Evolutionary conservation across 2,329 filamentous ascomycete species (phyloP), one percentile per base, ranked within the genome.

Genomic region (Aspergillus latus): DNA sequence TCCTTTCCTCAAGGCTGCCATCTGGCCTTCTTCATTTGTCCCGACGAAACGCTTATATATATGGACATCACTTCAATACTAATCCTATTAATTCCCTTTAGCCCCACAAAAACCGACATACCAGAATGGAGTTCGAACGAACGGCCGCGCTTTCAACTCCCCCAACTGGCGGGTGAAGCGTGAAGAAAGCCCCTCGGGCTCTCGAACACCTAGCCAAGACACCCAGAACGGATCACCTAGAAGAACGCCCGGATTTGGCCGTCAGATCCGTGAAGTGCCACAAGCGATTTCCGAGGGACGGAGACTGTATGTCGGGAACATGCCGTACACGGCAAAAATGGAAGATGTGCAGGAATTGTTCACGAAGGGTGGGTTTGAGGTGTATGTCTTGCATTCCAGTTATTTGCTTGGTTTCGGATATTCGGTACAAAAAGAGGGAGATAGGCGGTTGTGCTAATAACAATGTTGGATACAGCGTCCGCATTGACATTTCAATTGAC

Each of bases 401-500:
- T 6, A 47, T 29, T 13, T 53, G 11, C 9, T 36, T 9, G 4
- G n/a, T 29, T 26, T 15, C 32, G 8, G 2, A 39, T 40, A 32
- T 5, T 16, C 2, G 16, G n/a, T 4, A 6, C n/a, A n/a, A 32
- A 40, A 6, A 4, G 34, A 40, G 28, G 11, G 11, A 39, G 8
- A 39, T 9, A n/a, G n/a, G n/a, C 2, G 11, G 37, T 11, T 15
- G 2, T 8, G 34, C 34, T 49, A 44, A 44, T 37, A 13, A 26
- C 9, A 15, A 21, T 34, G 7, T 9, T 49, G 46, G 37, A 55
- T 63, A 63, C 65, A 79, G 77, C 61, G 78, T 82, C 61, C 82
- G 83, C 46, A 82, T 90, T 61, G 84, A 88, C 68, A 87, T 90
- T 64, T 86, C 85, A 0, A 80, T 88, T 52, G 87, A 90, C 64